Percentiles rank a stretch among this genome's conserved stretches.
phyloP scores from a whole-genome alignment of 2,329 filamentous ascomycete species.

The Diaporthe longicolla region DNA sequence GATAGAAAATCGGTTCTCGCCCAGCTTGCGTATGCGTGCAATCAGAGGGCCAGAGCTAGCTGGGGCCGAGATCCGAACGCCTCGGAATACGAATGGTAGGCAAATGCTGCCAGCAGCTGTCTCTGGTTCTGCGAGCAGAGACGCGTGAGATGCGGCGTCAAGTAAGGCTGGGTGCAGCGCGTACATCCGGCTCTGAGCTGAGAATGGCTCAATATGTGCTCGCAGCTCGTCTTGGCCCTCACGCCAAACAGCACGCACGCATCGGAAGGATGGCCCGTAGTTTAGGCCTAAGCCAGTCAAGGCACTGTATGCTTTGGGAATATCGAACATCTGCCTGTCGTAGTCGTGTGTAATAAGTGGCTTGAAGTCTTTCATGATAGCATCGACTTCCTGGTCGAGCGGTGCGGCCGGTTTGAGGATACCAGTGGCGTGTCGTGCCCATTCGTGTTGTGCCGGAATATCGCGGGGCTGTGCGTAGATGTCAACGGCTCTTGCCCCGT shows the following conservation, averaged over 20 bases:
- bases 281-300: not conserved
- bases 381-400: no score
- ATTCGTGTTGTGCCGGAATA: not conserved
- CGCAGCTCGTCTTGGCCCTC: not conserved
- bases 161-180: slow-evolving; percentile 8
- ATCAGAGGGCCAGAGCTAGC: not conserved
- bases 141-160: slow-evolving; percentile 3
- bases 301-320: not conserved
- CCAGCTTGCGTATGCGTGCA: not conserved
- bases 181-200: not conserved
- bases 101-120: not conserved
- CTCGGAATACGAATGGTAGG: slow-evolving; percentile 4
- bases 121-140: not conserved
- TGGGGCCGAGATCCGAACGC: not conserved
- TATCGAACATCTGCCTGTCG: rapidly evolving
- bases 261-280: slow-evolving; percentile 10
- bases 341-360: rapidly evolving
- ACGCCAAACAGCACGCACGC: not conserved
- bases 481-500: not conserved
- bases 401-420: not conserved
- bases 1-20: not conserved
- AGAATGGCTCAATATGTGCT: not conserved
- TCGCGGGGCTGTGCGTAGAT: not conserved
- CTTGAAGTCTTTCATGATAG: not conserved
- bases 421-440: slow-evolving; percentile 17